Base-by-base conservation (phyloP, 495 filamentous ascomycete genomes). In the Neurospora cerealis region DNA sequence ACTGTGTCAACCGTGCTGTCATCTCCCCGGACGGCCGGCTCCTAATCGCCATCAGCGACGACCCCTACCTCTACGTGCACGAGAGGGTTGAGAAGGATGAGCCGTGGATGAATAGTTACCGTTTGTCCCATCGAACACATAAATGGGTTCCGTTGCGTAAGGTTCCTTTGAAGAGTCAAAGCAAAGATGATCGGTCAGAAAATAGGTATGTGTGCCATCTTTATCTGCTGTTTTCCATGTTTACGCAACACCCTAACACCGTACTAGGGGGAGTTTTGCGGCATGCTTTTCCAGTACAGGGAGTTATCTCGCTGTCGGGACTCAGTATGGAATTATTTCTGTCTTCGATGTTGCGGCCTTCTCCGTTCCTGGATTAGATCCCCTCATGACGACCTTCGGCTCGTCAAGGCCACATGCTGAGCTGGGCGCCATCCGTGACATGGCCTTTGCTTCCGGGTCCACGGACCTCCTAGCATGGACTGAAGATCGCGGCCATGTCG, bases 381-480 rank as follows among this genome's bases (percentile, higher is more conserved):
- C 85, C 10, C 80, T 86, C 73, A 78, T 85, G 72, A 84, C 78
- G 11, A 81, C 78, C 39, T 87, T 83, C 80, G 81, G 83, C 44
- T 90, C 91, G 7, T 90, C 91, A 2, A 83, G 90, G 73, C 83
- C 89, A 10, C 84, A 84, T 72, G 80, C 79, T 24, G 88, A 89
- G 62, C 87, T 85, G 24, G 95, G 96, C 72, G 94, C 96, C 62
- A 90, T 99, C 70, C 89, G 96, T 70, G 92, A 93, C 72, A 95
- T 99, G 90, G 87, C 90, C 32, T 99, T 99, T 79, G 91, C 93
- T 0, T 94, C 96, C 3, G 93, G 92, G 24, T 93, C 95, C 11
- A 93, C 91, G 88, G 95, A 99, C 80, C 88, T 99, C 19, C 86
- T 99, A 41, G 92, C 96, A 34, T 98, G 95, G 94, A 89, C 94